These are phyloP conservation scores for Leptographium flavum DNA, from an alignment of 2,329 filamentous ascomycete genomes.

Conservation along the genomic window DNA sequence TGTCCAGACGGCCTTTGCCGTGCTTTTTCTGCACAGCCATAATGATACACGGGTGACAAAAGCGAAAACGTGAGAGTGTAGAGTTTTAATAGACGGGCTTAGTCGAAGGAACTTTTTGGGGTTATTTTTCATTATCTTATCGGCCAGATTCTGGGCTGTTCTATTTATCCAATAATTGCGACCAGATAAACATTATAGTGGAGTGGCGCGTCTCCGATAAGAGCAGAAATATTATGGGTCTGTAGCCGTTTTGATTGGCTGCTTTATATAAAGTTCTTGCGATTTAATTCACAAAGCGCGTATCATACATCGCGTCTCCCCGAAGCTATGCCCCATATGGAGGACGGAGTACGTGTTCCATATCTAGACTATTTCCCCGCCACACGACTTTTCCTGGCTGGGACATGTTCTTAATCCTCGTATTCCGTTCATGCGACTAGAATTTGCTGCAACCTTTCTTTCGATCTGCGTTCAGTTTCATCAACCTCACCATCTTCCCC, in stretches of 20 bases:
- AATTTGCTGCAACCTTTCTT: neutral
- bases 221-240: too few species aligned
- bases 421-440: too few species aligned
- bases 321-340: constrained; percentile 4
- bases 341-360: constrained; percentile 4
- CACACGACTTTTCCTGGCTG: constrained; percentile 8
- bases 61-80: neutral
- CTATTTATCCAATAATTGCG: constrained; percentile 3
- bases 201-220: constrained; percentile 2
- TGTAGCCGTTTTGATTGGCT: constrained; percentile 9
- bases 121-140: neutral
- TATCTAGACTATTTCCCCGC: too few species aligned
- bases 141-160: too few species aligned
- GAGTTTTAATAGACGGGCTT: neutral
- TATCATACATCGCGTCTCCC: constrained; percentile 9
- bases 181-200: constrained; percentile 2
- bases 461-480: neutral
- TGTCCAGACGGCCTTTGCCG: constrained; percentile 95
- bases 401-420: neutral
- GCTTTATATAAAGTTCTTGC: constrained; percentile 8
- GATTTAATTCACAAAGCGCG: constrained; percentile 5
- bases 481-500: neutral
- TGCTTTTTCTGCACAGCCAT: constrained; percentile 99
- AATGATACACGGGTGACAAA: constrained; percentile 7
- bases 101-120: neutral